Conservation (phyloP, 345 rosid genomes). For the Geranium brycei region DNA sequence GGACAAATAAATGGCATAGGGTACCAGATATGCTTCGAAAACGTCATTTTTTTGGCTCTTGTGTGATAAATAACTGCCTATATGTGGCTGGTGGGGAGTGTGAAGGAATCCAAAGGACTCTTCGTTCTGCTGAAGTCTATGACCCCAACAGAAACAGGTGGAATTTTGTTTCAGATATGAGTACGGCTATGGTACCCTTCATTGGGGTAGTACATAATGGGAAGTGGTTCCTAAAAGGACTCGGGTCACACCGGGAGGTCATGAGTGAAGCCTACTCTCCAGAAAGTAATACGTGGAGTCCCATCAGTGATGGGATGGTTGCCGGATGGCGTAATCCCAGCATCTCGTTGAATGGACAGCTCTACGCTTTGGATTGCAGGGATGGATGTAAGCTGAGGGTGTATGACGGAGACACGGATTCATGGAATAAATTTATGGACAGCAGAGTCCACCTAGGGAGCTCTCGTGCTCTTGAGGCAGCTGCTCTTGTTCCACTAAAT, state of each 20-base stretch:
- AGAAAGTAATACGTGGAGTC: conserved; percentile 54
- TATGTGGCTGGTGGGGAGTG: conserved; percentile 99
- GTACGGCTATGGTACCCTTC: conserved; percentile 95
- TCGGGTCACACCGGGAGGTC: conserved; percentile 74
- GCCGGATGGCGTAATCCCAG: conserved; percentile 92
- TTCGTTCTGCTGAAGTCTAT: conserved; percentile 88
- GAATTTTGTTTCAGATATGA: conserved; percentile 89
- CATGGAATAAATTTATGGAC: conserved; percentile 81
- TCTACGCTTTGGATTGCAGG: conserved; percentile 76
- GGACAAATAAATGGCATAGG: conserved; percentile 92
- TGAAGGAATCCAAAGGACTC: conserved; percentile 83
- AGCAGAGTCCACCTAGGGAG: conserved; percentile 83
- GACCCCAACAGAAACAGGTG: conserved; percentile 80
- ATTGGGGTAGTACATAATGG: conserved; percentile 80
- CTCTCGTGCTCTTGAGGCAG: conserved; percentile 78
- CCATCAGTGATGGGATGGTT: conserved; percentile 74
- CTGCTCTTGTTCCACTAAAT: conserved; percentile 73
- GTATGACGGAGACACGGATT: conserved; percentile 53
- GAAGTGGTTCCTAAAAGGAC: conserved; percentile 89
- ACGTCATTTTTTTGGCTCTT: conserved; percentile 86
- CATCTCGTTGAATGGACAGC: conserved; percentile 53
- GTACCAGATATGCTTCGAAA: conserved; percentile 95
- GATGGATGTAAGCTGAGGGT: conserved; percentile 88
- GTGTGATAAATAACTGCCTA: conserved; percentile 82
- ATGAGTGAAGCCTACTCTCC: conserved; percentile 89